These are phyloP conservation scores for Panellus pusillus DNA, from an alignment of 768 basidiomycete genomes.

Conservation along the genomic window DNA sequence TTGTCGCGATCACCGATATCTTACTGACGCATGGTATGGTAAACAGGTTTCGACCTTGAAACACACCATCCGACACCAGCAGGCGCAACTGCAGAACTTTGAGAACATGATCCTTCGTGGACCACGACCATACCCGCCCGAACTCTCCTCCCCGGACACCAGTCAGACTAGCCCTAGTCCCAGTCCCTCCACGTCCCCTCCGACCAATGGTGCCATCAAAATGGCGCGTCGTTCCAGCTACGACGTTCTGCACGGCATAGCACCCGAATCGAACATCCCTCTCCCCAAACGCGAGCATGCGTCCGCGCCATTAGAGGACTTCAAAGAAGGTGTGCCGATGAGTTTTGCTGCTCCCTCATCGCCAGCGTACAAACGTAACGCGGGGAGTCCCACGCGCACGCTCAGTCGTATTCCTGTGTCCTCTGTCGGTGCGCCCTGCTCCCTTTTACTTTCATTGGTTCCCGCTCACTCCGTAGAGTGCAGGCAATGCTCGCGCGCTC, in stretches of 20 bases:
- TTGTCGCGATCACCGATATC: background rate
- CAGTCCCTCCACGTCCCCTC: conserved; percentile 26
- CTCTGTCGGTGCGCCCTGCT: conserved; percentile 63
- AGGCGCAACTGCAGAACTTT: conserved; percentile 71
- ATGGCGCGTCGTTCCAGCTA: conserved; percentile 67
- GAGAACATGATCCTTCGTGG: conserved; percentile 69
- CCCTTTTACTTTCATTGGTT: conserved; percentile 18
- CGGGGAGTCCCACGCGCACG: conserved; percentile 72
- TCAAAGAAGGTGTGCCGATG: conserved; percentile 74
- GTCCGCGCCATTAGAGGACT: conserved; percentile 50
- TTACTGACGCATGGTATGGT: background rate
- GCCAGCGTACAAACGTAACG: conserved; percentile 45
- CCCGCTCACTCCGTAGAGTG: conserved; percentile 23
- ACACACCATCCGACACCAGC: conserved; percentile 81
- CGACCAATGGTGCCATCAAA: conserved; percentile 42
- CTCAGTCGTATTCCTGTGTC: conserved; percentile 83
- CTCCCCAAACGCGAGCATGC: conserved; percentile 58
- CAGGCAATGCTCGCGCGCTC: conserved; percentile 82
- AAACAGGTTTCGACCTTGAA: conserved; percentile 69
- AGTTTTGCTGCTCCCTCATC: conserved; percentile 45
- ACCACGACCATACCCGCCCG: conserved; percentile 58
- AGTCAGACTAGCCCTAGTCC: conserved; percentile 38
- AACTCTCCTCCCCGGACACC: conserved; percentile 23
- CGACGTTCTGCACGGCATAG: conserved; percentile 67
- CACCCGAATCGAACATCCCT: conserved; percentile 74